phyloP scores from a whole-genome alignment of 371 early-diverging fungal species.

The Mycotypha africana region DNA sequence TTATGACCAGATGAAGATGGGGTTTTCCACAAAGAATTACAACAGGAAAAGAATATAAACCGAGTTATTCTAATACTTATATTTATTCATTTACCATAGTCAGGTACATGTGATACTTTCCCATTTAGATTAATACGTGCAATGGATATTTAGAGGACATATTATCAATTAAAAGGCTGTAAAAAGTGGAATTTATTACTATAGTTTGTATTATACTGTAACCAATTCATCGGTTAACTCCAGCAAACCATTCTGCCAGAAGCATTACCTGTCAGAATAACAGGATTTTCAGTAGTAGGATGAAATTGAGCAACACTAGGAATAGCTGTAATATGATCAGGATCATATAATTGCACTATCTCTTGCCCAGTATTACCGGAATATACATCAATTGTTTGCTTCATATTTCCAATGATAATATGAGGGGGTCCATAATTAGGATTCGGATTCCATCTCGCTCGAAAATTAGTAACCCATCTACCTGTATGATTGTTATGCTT shows the following conservation, averaged over 20 bases:
- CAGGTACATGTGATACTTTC: no score
- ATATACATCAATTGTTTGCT: slow-evolving; percentile 55
- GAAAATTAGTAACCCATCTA: slow-evolving; percentile 72
- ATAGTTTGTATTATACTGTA: no score
- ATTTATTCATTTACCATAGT: no score
- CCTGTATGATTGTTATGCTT: slow-evolving; percentile 69
- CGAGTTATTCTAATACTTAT: no score
- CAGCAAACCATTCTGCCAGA: slow-evolving; percentile 42
- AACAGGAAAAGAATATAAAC: no score
- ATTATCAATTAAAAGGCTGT: no score
- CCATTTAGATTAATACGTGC: no score
- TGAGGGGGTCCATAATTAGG: slow-evolving; percentile 26
- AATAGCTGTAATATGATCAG: slow-evolving; percentile 54
- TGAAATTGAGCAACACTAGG: slow-evolving; percentile 68
- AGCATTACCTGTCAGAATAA: slow-evolving; percentile 32
- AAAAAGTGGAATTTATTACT: no score
- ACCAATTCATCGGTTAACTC: no score
- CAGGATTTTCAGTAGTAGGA: slow-evolving; percentile 35
- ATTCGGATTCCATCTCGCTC: slow-evolving; percentile 65
- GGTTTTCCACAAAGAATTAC: no score
- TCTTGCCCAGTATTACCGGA: slow-evolving; percentile 53
- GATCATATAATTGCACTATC: slow-evolving; percentile 46
- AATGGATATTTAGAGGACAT: no score
- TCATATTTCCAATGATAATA: slow-evolving; percentile 69
- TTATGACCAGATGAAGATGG: no score